phyloP scores from a whole-genome alignment of 345 rosid species.

The Ceriops decandra region DNA sequence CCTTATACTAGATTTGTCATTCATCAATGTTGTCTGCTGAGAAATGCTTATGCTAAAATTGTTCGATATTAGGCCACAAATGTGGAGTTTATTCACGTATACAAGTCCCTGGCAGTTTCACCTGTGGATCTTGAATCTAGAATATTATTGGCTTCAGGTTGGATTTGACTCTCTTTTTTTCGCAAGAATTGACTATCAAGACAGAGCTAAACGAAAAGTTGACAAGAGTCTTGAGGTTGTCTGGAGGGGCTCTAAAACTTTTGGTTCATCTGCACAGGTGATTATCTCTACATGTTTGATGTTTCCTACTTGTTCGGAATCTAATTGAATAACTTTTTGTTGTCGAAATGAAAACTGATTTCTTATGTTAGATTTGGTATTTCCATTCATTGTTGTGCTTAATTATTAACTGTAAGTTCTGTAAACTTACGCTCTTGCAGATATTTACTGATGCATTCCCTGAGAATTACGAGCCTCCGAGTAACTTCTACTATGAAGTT shows the following conservation, averaged over 20 bases:
- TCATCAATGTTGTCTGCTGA: neutral
- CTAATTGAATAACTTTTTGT: neutral
- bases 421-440: constrained; percentile 22
- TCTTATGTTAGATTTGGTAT: neutral
- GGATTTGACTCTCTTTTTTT: constrained; percentile 57
- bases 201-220: constrained; percentile 43
- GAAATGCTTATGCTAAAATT: neutral
- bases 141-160: constrained; percentile 30
- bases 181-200: constrained; percentile 53
- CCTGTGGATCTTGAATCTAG: neutral
- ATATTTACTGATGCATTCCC: constrained; percentile 54
- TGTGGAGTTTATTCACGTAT: constrained; percentile 1
- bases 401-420: neutral
- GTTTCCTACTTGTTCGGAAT: neutral
- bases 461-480: constrained; percentile 50
- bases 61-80: neutral
- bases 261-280: constrained; percentile 53
- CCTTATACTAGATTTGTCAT: neutral
- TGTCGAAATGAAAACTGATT: neutral
- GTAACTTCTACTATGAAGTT: constrained; percentile 45
- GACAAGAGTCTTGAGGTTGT: constrained; percentile 50
- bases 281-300: constrained; percentile 3
- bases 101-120: neutral
- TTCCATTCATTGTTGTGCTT: neutral
- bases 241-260: constrained; percentile 51